These are phyloP conservation scores for Sugiyamaella xylanicola DNA, from an alignment of 1,139 yeast species.

Conservation along the genomic window DNA sequence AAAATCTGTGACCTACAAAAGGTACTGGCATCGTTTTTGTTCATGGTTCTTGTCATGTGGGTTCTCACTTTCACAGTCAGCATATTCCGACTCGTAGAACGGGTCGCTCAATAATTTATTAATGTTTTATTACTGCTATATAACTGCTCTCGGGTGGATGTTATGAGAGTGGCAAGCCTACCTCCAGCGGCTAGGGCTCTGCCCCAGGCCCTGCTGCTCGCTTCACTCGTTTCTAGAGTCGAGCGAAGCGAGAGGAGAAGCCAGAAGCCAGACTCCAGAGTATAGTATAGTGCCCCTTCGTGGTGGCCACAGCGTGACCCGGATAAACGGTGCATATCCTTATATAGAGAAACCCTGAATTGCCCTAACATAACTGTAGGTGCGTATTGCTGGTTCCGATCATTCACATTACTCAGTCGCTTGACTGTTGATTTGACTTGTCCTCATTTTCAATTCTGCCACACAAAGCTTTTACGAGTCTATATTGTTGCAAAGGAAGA, in stretches of 20 bases:
- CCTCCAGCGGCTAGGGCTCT: no score
- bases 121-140: no score
- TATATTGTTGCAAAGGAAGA: background rate
- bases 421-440: background rate
- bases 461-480: background rate
- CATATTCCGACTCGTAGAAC: constrained; percentile 78
- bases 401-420: background rate
- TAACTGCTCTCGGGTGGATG: no score
- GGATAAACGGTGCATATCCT: background rate
- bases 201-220: no score
- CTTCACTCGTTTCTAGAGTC: no score
- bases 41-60: constrained; percentile 78
- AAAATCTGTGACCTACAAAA: constrained; percentile 77
- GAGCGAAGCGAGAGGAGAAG: no score
- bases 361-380: no score
- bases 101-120: constrained; percentile 46
- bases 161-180: no score
- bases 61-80: constrained; percentile 82
- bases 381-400: background rate
- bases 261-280: no score
- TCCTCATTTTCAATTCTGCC: background rate
- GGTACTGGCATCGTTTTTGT: constrained; percentile 75
- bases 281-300: no score
- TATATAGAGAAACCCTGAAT: background rate
- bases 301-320: no score